A percentile compares a stretch with the other conserved stretches of the same genome.
Conservation (phyloP, 1,139 yeast genomes). For the Zhuliangozyma parablackwelliae region DNA sequence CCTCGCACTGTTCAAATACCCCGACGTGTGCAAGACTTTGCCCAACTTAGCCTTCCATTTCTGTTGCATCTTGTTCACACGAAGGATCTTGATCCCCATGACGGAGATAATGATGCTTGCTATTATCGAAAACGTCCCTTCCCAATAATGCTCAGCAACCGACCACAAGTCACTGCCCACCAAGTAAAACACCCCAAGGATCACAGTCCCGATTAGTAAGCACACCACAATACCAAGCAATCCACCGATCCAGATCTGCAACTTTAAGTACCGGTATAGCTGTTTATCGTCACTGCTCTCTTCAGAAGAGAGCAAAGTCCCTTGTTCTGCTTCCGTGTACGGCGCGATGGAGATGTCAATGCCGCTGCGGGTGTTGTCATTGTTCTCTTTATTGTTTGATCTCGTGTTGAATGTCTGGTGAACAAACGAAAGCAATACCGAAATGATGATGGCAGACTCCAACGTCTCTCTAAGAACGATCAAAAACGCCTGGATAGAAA, state of each 20-base stretch:
- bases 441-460: constrained; percentile 44
- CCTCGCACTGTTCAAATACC: constrained; percentile 14
- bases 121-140: constrained; percentile 39
- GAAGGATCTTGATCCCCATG: constrained; percentile 41
- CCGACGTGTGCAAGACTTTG: constrained; percentile 16
- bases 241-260: constrained; percentile 45
- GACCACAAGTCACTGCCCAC: constrained; percentile 43
- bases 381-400: neutral
- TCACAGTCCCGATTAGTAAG: constrained; percentile 32
- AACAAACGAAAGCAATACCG: constrained; percentile 40
- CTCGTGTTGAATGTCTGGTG: constrained; percentile 26
- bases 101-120: constrained; percentile 42
- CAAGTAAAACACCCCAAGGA: constrained; percentile 32
- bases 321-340: neutral
- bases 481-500: constrained; percentile 43
- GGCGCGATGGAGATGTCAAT: neutral
- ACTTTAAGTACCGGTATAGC: constrained; percentile 16
- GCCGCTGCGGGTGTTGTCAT: constrained; percentile 2
- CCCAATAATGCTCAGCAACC: constrained; percentile 45
- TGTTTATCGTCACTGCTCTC: neutral
- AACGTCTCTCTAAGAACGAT: constrained; percentile 43
- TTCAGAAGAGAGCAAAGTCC: neutral
- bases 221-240: constrained; percentile 35
- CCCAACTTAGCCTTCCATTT: constrained; percentile 76
- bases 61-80: constrained; percentile 59